A percentile compares a stretch with the other conserved stretches of the same genome.
Evolutionary conservation across 179 eudicot genomes (phyloP).

Genomic region (Spergularia azorica): DNA sequence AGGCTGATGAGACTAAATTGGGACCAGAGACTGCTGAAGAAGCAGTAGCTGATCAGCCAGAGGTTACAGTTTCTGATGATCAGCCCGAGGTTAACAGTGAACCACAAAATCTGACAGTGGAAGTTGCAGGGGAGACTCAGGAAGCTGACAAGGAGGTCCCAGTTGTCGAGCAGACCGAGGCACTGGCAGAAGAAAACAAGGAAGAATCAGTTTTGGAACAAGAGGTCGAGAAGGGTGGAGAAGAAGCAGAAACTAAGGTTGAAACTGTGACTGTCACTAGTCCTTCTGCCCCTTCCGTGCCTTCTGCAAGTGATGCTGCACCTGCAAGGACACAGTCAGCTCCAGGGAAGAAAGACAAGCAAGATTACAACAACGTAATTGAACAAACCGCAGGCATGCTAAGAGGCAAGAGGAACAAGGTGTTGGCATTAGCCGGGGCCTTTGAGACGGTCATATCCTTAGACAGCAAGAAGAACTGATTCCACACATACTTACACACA

Average conservation of each 20-base stretch:
- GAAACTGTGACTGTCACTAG: not conserved
- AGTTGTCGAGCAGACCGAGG: slow-evolving; percentile 19
- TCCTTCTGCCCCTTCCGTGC: not conserved
- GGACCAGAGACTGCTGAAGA: slow-evolving; percentile 14
- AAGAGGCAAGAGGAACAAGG: slow-evolving; percentile 58
- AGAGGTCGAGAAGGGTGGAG: not conserved
- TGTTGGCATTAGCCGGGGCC: slow-evolving; percentile 72
- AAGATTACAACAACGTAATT: slow-evolving; percentile 59
- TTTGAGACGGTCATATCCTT: slow-evolving; percentile 71
- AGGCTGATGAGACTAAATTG: slow-evolving; percentile 5
- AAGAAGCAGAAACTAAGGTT: slow-evolving; percentile 12
- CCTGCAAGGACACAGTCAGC: slow-evolving; percentile 13
- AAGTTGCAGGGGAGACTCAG: slow-evolving; percentile 19
- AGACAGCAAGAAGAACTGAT: slow-evolving; percentile 39
- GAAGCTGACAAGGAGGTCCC: slow-evolving; percentile 10
- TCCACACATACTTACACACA: not conserved
- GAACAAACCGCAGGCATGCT: slow-evolving; percentile 60
- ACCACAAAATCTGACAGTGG: slow-evolving; percentile 15
- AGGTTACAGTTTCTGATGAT: not conserved
- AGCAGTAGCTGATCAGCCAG: slow-evolving; percentile 8
- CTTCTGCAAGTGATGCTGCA: slow-evolving; percentile 1
- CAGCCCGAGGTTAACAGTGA: not conserved
- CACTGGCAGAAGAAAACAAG: slow-evolving; percentile 14
- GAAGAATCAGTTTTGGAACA: slow-evolving; percentile 19
- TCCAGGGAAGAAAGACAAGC: slow-evolving; percentile 39